Percentiles rank a stretch among this genome's conserved stretches.
phyloP scores from a whole-genome alignment of 805 yeast genomes.

The Schwanniomyces sp. region DNA sequence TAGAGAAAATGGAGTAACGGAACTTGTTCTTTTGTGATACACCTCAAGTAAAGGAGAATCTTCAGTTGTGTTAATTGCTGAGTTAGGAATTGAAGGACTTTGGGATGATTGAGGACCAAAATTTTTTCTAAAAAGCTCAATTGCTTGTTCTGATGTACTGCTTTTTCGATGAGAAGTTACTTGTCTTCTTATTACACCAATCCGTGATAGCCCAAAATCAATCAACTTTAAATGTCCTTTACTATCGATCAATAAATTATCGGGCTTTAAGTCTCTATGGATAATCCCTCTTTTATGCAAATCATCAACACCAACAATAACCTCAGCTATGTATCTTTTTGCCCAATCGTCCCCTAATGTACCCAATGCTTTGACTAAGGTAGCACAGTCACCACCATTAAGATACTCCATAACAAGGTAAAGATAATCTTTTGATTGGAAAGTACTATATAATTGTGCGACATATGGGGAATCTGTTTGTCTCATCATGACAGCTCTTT shows the following conservation, averaged over 20 bases:
- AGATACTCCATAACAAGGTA: slow-evolving; percentile 95
- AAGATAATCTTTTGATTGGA: slow-evolving; percentile 83
- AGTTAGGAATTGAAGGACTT: slow-evolving; percentile 23
- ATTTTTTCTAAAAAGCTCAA: slow-evolving; percentile 37
- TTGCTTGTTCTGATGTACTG: slow-evolving; percentile 42
- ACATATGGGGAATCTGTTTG: slow-evolving; percentile 93
- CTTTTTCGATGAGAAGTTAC: slow-evolving; percentile 42
- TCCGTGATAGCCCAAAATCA: slow-evolving; percentile 90
- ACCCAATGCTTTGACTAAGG: slow-evolving; percentile 79
- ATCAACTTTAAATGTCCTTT: slow-evolving; percentile 89
- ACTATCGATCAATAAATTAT: slow-evolving; percentile 81
- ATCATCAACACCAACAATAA: slow-evolving; percentile 86
- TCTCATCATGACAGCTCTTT: slow-evolving; percentile 96
- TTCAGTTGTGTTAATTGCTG: slow-evolving; percentile 9
- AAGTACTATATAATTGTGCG: slow-evolving; percentile 82
- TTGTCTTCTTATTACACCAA: slow-evolving; percentile 86
- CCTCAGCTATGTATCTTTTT: slow-evolving; percentile 81
- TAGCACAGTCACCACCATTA: slow-evolving; percentile 94
- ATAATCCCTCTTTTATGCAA: slow-evolving; percentile 86
- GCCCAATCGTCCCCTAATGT: slow-evolving; percentile 86
- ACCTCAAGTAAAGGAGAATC: slow-evolving; percentile 27
- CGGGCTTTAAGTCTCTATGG: slow-evolving; percentile 95
- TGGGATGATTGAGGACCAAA: slow-evolving; percentile 16
- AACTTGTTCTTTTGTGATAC: slow-evolving; percentile 33
- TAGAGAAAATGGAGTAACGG: slow-evolving; percentile 46